phyloP scores from a whole-genome alignment of 345 rosid species.

The Eucalyptus erythrocorys region DNA sequence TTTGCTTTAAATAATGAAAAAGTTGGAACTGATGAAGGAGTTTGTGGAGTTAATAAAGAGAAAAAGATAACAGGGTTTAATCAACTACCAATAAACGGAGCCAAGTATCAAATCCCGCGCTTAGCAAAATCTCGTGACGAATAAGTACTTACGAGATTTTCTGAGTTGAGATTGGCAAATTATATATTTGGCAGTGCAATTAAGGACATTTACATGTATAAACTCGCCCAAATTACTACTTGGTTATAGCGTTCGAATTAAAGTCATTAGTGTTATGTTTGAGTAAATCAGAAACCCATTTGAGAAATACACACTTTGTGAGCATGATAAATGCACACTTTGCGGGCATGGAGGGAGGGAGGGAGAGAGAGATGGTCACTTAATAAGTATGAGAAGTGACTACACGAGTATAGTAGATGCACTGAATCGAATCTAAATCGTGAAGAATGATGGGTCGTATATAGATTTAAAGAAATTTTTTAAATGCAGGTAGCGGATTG shows the following conservation, averaged over 20 bases:
- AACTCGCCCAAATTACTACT: neutral
- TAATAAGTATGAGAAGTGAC: neutral
- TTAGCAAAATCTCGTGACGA: neutral
- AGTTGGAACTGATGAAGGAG: neutral
- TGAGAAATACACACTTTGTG: neutral
- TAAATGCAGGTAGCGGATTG: neutral
- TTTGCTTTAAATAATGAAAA: neutral
- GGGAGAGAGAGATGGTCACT: neutral
- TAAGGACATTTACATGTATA: too few relatives aligned
- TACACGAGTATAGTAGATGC: accelerated
- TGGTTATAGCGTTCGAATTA: neutral
- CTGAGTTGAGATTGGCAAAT: neutral
- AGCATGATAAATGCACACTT: neutral
- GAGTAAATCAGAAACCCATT: neutral
- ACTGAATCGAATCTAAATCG: neutral
- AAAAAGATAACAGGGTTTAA: neutral
- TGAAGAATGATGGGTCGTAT: neutral
- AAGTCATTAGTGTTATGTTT: neutral
- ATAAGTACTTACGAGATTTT: neutral
- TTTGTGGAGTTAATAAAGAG: neutral
- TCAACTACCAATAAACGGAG: too few relatives aligned
- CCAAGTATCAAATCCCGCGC: neutral
- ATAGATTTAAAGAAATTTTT: neutral
- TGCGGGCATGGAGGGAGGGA: accelerated
- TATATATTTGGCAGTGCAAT: accelerated